phyloP scores from a whole-genome alignment of 768 basidiomycete genomes.

The Candolleomyces efflorescens region DNA sequence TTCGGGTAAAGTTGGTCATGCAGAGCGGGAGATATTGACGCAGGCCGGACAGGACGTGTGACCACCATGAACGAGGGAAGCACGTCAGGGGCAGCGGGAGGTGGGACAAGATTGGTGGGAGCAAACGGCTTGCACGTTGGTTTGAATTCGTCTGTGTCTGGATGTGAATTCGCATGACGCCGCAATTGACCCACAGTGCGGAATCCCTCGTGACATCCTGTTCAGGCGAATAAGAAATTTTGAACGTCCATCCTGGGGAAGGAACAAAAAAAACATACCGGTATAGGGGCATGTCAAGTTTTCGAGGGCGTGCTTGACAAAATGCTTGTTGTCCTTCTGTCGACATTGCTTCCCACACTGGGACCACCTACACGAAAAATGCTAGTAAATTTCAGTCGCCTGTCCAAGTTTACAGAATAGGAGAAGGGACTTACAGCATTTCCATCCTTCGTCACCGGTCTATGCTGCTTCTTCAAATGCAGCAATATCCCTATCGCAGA shows the following conservation, averaged over 20 bases:
- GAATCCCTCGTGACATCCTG: slow-evolving; percentile 54
- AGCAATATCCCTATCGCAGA: slow-evolving; percentile 43
- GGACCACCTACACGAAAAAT: slow-evolving; percentile 52
- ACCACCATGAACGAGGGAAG: slow-evolving; percentile 51
- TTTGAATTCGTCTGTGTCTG: slow-evolving; percentile 29
- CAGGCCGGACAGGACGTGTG: slow-evolving; percentile 37
- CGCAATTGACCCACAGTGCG: slow-evolving; percentile 42
- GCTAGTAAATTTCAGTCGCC: slow-evolving; percentile 20
- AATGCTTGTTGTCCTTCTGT: slow-evolving; percentile 36
- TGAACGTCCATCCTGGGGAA: not conserved
- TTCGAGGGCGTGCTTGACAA: slow-evolving; percentile 46
- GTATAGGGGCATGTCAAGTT: slow-evolving; percentile 44
- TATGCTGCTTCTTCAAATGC: slow-evolving; percentile 45
- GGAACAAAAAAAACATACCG: slow-evolving; percentile 33
- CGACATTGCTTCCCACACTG: slow-evolving; percentile 44
- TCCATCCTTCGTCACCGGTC: slow-evolving; percentile 12
- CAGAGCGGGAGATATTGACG: slow-evolving; percentile 44
- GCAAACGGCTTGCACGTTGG: slow-evolving; percentile 29
- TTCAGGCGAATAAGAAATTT: not conserved
- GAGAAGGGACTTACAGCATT: slow-evolving; percentile 11
- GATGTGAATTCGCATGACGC: slow-evolving; percentile 35
- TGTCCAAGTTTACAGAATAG: slow-evolving; percentile 7
- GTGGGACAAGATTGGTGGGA: slow-evolving; percentile 22
- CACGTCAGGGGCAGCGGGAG: slow-evolving; percentile 33
- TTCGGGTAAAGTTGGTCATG: slow-evolving; percentile 50